Evolutionary conservation across 208 protist species (phyloP).

Genomic region (Leishmania mexicana): DNA sequence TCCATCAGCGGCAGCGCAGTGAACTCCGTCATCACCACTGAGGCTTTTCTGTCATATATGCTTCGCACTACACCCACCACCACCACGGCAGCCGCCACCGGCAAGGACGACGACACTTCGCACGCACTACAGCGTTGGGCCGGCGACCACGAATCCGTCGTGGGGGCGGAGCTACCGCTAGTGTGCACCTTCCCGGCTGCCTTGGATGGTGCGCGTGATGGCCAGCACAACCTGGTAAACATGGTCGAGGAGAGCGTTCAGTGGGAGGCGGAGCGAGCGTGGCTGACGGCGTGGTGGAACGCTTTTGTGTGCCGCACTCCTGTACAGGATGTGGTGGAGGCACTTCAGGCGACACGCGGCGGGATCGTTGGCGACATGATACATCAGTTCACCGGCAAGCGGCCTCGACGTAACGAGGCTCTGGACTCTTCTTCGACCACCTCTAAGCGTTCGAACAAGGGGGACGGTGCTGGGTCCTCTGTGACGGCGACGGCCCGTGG

Average conservation of each 20-base stretch:
- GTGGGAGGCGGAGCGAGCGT: slow-evolving; percentile 36
- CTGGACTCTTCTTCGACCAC: slow-evolving; percentile 3
- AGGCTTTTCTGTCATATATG: slow-evolving; percentile 50
- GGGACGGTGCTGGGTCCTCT: background rate
- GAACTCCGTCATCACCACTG: slow-evolving; percentile 88
- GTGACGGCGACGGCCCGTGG: background rate
- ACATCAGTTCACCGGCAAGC: slow-evolving; percentile 59
- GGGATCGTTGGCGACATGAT: slow-evolving; percentile 72
- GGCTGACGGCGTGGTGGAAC: slow-evolving; percentile 82
- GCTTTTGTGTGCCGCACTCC: slow-evolving; percentile 66
- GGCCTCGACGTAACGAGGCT: slow-evolving; percentile 30
- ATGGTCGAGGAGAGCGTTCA: slow-evolving; percentile 22
- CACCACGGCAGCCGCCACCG: slow-evolving; percentile 38
- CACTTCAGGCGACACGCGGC: slow-evolving; percentile 62
- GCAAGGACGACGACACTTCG: slow-evolving; percentile 12
- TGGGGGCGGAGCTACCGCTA: slow-evolving; percentile 5
- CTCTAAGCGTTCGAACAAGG: background rate
- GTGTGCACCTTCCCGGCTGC: slow-evolving; percentile 9
- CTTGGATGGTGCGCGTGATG: background rate
- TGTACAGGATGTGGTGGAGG: slow-evolving; percentile 55
- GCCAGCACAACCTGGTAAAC: slow-evolving; percentile 21
- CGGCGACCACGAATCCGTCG: background rate
- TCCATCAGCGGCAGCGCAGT: slow-evolving; percentile 82
- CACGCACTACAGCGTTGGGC: slow-evolving; percentile 11
- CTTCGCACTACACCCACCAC: slow-evolving; percentile 5